phyloP scores from a whole-genome alignment of 2,329 filamentous ascomycete species.

The Xylariomycetidae sp. region DNA sequence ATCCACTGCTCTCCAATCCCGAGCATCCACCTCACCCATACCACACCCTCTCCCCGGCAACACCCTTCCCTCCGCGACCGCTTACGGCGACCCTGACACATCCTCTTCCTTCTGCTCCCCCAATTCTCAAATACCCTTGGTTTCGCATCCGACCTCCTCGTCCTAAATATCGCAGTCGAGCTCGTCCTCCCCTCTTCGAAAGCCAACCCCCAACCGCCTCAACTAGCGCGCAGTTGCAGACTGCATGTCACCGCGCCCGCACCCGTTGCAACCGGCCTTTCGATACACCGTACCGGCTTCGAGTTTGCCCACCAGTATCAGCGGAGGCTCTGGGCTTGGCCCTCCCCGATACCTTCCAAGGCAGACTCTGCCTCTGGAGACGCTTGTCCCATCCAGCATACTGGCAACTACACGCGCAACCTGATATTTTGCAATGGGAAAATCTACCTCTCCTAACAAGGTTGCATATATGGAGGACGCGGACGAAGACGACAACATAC shows the following conservation, averaged over 20 bases:
- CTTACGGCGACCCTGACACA: conserved; percentile 9
- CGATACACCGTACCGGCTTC: too few relatives aligned
- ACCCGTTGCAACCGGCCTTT: too few relatives aligned
- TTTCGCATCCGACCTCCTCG: conserved; percentile 1
- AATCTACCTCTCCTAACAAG: conserved; percentile 29
- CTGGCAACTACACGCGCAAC: conserved; percentile 17
- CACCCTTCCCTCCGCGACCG: conserved; percentile 7
- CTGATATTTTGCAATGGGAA: conserved; percentile 32
- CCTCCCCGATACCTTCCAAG: conserved; percentile 6
- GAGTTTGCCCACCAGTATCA: too few relatives aligned
- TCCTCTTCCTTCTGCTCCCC: background rate
- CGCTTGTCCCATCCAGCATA: conserved; percentile 13
- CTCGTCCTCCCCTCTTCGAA: conserved; percentile 4
- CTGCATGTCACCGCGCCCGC: too few relatives aligned
- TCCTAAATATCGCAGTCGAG: conserved; percentile 6
- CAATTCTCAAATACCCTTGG: conserved; percentile 7
- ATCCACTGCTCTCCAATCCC: too few relatives aligned
- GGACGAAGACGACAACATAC: conserved; percentile 40
- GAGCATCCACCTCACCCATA: conserved; percentile 3
- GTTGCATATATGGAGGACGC: conserved; percentile 43
- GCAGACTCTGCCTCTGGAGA: conserved; percentile 6
- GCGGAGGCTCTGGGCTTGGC: too few relatives aligned
- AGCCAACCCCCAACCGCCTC: too few relatives aligned
- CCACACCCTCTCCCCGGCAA: conserved; percentile 4
- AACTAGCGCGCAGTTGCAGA: too few relatives aligned